Conservation (phyloP, 1,139 yeast species). For the Candida sanyaensis region DNA sequence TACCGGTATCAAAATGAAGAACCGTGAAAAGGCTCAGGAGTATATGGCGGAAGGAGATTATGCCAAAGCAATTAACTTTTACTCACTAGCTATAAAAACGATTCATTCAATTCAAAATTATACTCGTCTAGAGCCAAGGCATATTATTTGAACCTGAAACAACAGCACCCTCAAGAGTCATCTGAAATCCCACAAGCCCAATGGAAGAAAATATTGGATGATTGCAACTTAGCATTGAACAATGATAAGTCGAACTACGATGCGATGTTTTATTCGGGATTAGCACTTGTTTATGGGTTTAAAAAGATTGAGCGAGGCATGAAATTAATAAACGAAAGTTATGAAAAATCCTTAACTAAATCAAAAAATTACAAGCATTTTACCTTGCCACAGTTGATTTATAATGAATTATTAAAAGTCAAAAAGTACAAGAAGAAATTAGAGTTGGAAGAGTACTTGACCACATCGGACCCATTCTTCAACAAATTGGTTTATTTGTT, state of each 20-base stretch:
- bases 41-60: conserved; percentile 17
- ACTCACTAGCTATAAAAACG: conserved; percentile 19
- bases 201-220: conserved; percentile 23
- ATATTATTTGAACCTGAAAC: conserved; percentile 12
- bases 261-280: conserved; percentile 26
- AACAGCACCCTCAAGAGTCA: conserved; percentile 6
- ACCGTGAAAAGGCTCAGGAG: conserved; percentile 14
- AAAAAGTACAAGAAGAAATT: conserved; percentile 17
- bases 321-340: conserved; percentile 27
- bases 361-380: conserved; percentile 21
- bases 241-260: conserved; percentile 22
- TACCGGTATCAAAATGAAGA: conserved; percentile 2
- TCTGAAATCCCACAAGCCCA: conserved; percentile 10
- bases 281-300: conserved; percentile 26
- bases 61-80: conserved; percentile 20
- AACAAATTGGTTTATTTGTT: conserved; percentile 23
- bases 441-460: conserved; percentile 23
- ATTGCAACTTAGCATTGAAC: conserved; percentile 31
- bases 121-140: conserved; percentile 21
- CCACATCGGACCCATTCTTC: conserved; percentile 22
- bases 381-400: conserved; percentile 20
- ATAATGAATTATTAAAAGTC: conserved; percentile 21
- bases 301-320: conserved; percentile 27
- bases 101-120: conserved; percentile 13
- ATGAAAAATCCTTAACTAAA: conserved; percentile 25